Evolutionary conservation across 352 stramenopile genomes (phyloP), one percentile per base, ranked within the genome.

Genomic region (Phytophthora tentaculata): DNA sequence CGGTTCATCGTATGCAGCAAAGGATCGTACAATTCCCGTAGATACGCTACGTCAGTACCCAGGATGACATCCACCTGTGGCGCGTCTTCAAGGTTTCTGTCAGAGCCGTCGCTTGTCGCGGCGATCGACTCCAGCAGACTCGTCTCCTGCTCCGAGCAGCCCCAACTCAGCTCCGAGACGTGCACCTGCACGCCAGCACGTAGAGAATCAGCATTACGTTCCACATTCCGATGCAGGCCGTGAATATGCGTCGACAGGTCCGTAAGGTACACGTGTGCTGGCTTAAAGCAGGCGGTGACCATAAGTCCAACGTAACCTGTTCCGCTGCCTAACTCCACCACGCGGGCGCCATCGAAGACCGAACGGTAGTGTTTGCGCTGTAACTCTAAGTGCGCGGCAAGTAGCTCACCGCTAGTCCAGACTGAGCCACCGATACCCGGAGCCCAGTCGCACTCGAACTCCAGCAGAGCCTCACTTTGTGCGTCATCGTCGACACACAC

Each of bases 391-490:
- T 94, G 77, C 4, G 78, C 76, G 16, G 77, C 80, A 19, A 95
- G 74, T 23, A 95, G 75, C 73, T 91, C 76, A 5, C 85, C 87
- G 58, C 87, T 95, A 3, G 87, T 95, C 87, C 87, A 95, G 26
- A 95, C 73, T 12, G 84, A 94, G 51, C 87, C 87, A 60, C 87
- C 87, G 65, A 95, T 95, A 55, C 87, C 87, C 26, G 91, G 74
- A 53, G 85, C 73, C 87, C 87, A 95, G 64, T 93, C 77, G 71
- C 87, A 95, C 59, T 84, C 73, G 47, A 95, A 91, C 67, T 83
- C 63, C 37, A 94, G 65, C 51, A 71, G 17, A 22, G 26, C 55
- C 20, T 79, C 72, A 3, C 67, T 65, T n/a, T 71, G 44, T 17
- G 39, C 16, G 17, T 58, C 55, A 47, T 79, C 67, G 37, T 82